Percentiles rank a stretch among this genome's conserved stretches.
Conservation (phyloP, 352 stramenopile species). For the Halophytophthora polymorphica region DNA sequence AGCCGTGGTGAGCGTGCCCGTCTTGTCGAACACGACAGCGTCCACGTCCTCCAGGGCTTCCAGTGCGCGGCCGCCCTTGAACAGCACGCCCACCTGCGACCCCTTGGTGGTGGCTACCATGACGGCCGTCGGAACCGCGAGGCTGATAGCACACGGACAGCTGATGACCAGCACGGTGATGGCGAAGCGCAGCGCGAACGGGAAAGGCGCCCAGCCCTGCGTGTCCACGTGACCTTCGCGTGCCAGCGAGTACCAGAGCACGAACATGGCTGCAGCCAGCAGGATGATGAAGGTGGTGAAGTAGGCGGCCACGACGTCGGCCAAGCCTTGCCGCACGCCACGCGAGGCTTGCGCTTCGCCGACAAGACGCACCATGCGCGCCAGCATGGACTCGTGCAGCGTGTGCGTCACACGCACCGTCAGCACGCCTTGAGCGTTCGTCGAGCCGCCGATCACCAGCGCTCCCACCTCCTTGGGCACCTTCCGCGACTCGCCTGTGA, state of each 20-base stretch:
- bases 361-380: slow-evolving; percentile 68
- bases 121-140: slow-evolving; percentile 71
- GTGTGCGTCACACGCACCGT: slow-evolving; percentile 68
- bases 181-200: slow-evolving; percentile 74
- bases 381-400: slow-evolving; percentile 74
- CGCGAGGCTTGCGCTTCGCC: slow-evolving; percentile 71
- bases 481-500: slow-evolving; percentile 69
- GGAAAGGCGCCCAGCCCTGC: slow-evolving; percentile 50
- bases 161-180: slow-evolving; percentile 81
- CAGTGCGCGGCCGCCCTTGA: slow-evolving; percentile 70
- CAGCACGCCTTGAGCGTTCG: slow-evolving; percentile 69
- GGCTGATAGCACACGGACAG: slow-evolving; percentile 72
- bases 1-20: slow-evolving; percentile 67
- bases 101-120: slow-evolving; percentile 81
- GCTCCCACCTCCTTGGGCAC: slow-evolving; percentile 59
- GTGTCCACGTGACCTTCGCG: slow-evolving; percentile 36
- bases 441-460: slow-evolving; percentile 65
- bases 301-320: slow-evolving; percentile 60
- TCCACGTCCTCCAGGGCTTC: slow-evolving; percentile 67
- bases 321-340: slow-evolving; percentile 56
- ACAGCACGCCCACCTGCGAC: slow-evolving; percentile 75
- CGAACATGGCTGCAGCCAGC: slow-evolving; percentile 55
- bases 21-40: slow-evolving; percentile 83
- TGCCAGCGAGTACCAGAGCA: slow-evolving; percentile 71
- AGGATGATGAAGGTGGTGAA: slow-evolving; percentile 78